A percentile compares a stretch with the other conserved stretches of the same genome.
phyloP scores from a whole-genome alignment of 2,329 filamentous ascomycete species.

The Botrytis squamosa region DNA sequence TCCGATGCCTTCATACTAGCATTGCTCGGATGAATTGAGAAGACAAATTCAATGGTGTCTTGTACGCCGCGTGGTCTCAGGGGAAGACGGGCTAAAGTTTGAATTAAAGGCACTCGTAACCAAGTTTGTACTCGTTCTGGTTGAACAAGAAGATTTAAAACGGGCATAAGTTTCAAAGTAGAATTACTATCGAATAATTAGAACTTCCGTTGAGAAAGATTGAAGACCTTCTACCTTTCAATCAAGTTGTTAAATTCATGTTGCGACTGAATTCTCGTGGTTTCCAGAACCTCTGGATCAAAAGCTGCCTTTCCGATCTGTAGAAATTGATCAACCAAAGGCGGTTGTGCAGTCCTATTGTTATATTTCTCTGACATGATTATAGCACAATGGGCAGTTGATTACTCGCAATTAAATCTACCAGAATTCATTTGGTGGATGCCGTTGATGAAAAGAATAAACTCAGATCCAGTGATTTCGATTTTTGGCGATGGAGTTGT shows the following conservation, averaged over 20 bases:
- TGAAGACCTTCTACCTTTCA: conserved; percentile 26
- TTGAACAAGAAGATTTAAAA: conserved; percentile 63
- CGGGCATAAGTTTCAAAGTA: conserved; percentile 57
- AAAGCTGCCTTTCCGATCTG: conserved; percentile 35
- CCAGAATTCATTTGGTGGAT: not conserved
- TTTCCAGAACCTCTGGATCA: conserved; percentile 32
- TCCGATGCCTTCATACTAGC: conserved; percentile 26
- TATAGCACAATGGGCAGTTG: not conserved
- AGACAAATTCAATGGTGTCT: conserved; percentile 68
- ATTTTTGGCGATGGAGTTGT: not conserved
- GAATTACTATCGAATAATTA: conserved; percentile 40
- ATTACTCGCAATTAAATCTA: not conserved
- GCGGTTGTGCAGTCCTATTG: conserved; percentile 26
- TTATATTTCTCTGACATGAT: not conserved
- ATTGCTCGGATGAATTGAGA: conserved; percentile 59
- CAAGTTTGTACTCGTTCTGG: conserved; percentile 58
- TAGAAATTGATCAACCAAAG: conserved; percentile 36
- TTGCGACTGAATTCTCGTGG: conserved; percentile 18
- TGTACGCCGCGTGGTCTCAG: conserved; percentile 63
- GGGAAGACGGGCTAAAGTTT: conserved; percentile 59
- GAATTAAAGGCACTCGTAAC: conserved; percentile 58
- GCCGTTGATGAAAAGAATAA: too few species aligned
- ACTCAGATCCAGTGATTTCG: not conserved
- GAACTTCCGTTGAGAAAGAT: not conserved
- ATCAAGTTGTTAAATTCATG: conserved; percentile 25